Evolutionary conservation across 139 green algal species (phyloP).

Genomic region (Micractinium conductrix): DNA sequence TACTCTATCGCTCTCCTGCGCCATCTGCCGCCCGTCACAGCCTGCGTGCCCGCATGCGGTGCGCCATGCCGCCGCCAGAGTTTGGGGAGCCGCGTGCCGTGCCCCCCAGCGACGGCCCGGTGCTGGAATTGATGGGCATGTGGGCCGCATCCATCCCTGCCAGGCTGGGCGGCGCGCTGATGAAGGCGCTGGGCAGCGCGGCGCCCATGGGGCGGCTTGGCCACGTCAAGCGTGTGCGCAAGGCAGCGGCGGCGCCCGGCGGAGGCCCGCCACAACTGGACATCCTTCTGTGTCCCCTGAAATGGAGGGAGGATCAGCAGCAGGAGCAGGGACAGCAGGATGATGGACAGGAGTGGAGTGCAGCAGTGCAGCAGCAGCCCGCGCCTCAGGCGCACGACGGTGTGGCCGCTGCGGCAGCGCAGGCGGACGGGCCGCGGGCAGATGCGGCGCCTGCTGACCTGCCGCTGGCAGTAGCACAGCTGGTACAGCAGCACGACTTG

Average conservation of each 20-base stretch:
- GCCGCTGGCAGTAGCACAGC: neutral
- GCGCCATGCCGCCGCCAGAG: neutral
- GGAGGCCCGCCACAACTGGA: constrained; percentile 22
- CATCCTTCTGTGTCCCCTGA: constrained; percentile 52
- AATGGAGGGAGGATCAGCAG: neutral
- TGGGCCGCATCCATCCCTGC: neutral
- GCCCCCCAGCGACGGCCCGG: neutral
- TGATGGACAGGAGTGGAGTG: too few species aligned
- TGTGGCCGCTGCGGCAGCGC: too few species aligned
- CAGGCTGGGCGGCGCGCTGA: constrained; percentile 24
- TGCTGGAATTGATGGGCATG: constrained; percentile 17
- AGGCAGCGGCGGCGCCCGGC: neutral
- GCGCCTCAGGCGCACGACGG: neutral
- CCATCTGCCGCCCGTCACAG: too few species aligned
- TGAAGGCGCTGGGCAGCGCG: constrained; percentile 46
- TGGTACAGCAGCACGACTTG: neutral
- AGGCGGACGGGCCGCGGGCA: neutral
- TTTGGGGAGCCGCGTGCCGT: constrained; percentile 3
- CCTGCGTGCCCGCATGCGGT: too few species aligned
- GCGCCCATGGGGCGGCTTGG: constrained; percentile 54
- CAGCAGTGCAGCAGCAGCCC: neutral
- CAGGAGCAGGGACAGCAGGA: neutral
- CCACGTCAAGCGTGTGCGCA: constrained; percentile 74
- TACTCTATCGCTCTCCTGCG: too few species aligned
- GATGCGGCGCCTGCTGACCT: neutral